Evolutionary conservation across 768 basidiomycete species (phyloP), one percentile per base, ranked within the genome.

Genomic region (Kwoniella botswanensis): DNA sequence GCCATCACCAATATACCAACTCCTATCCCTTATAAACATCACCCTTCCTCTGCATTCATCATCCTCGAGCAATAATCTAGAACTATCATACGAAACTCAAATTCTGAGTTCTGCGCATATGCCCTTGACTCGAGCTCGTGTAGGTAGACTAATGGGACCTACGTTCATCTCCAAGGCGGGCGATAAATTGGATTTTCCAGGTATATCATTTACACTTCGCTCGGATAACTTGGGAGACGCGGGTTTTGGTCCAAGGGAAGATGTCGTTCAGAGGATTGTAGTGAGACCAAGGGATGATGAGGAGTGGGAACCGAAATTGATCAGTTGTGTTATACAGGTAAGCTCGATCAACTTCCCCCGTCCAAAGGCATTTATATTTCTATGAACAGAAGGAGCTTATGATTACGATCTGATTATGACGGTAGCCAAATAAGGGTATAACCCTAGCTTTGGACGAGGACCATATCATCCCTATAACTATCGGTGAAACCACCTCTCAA

Each of bases 401-500:
- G 35, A 4, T 35, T 35, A 35, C 35, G 35, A 35, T 35, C 71
- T 41, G 21, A 55, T 29, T 18, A 50, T 11, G 3, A 50, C 46
- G 18, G 59, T n/a, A 77, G 77, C 73, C 76, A 58, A 67, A 76
- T 35, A 69, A 68, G 68, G 75, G 82, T 56, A 71, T 79, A 17
- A 71, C 63, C 5, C 63, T 83, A 11, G 43, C 62, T 3, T 82
- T 87, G 4, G 46, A 73, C 4, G 67, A 66, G 21, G 55, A 54
- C 29, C 29, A 63, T 18, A 86, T 88, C 18, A 75, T 93, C 24
- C 86, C 88, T 53, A 84, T 96, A 60, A 86, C 86, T 22, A 80
- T 97, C 18, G 90, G 92, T 24, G 85, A 88, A 74, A 94, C 92
- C 6, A 93, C 90, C 9, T 90, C 91, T 2, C 92, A 96, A 81